phyloP scores from a whole-genome alignment of 2,329 filamentous ascomycete genomes.

The Pseudopithomyces chartarum region DNA sequence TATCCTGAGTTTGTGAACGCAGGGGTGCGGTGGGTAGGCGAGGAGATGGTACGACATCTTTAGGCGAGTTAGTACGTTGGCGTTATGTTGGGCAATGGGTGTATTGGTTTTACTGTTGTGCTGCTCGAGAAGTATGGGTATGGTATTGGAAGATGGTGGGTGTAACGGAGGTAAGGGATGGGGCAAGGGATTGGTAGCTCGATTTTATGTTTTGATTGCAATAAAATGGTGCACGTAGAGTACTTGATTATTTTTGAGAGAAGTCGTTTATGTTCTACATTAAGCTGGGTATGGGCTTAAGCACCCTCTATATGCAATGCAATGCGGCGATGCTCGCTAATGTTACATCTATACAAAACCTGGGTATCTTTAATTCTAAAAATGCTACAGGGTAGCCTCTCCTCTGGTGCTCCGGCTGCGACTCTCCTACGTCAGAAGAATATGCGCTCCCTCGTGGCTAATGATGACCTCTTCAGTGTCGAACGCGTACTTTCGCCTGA shows the following conservation, averaged over 20 bases:
- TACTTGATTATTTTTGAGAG: neutral
- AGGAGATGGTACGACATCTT: neutral
- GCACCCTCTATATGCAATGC: slow-evolving; percentile 8
- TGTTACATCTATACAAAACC: slow-evolving; percentile 12
- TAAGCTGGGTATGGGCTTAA: neutral
- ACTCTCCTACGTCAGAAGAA: slow-evolving; percentile 57
- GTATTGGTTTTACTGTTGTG: neutral
- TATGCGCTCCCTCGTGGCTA: slow-evolving; percentile 70
- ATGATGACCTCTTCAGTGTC: slow-evolving; percentile 58
- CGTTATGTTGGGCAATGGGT: neutral
- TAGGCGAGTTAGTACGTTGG: neutral
- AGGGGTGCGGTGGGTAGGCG: neutral
- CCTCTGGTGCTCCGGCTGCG: neutral
- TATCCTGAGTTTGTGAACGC: neutral
- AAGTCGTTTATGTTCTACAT: neutral
- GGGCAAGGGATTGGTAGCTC: neutral
- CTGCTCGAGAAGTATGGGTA: no score
- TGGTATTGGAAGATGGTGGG: neutral
- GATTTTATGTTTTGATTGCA: no score
- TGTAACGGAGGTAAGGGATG: neutral
- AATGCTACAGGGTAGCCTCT: slow-evolving; percentile 1
- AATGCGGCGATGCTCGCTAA: slow-evolving; percentile 1
- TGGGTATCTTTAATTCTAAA: slow-evolving; percentile 25
- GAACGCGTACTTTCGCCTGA: slow-evolving; percentile 73
- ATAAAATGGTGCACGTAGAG: no score